Percentiles rank a stretch among this genome's conserved stretches.
phyloP scores from a whole-genome alignment of 1,284 basidiomycete species.

The Cystobasidiaceae sp. region DNA sequence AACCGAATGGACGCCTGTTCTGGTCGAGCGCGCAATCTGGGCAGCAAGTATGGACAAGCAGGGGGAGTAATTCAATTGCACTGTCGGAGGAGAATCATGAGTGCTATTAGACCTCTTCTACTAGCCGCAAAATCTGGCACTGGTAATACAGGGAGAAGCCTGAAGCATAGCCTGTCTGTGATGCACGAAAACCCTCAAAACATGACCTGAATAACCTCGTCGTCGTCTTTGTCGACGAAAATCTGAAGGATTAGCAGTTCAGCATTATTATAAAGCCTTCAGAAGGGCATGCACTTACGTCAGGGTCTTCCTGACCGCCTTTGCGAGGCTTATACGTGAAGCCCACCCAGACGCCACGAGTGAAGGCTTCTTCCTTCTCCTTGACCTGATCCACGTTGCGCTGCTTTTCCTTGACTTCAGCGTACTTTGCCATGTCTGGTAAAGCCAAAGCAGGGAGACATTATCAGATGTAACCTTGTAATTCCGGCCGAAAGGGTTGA shows the following conservation, averaged over 20 bases:
- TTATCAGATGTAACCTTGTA: background rate
- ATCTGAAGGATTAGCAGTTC: background rate
- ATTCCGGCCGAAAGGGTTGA: background rate
- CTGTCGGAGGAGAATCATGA: background rate
- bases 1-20: background rate
- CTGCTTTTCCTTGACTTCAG: constrained; percentile 95
- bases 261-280: background rate
- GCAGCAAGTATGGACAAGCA: background rate
- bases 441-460: constrained; percentile 51
- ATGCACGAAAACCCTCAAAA: background rate
- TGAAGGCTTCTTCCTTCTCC: constrained; percentile 69
- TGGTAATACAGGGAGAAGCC: too few species aligned
- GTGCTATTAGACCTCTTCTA: too few species aligned
- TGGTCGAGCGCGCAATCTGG: constrained; percentile 22
- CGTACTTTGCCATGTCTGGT: constrained; percentile 83
- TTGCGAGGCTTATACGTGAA: constrained; percentile 67
- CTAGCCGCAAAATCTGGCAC: too few species aligned
- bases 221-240: background rate
- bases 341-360: constrained; percentile 86
- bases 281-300: background rate
- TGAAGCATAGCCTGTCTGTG: background rate
- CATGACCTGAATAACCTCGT: constrained; percentile 27
- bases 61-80: background rate
- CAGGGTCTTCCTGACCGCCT: background rate
- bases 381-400: constrained; percentile 83